These are phyloP conservation scores for Metschnikowia dekortorum DNA, from an alignment of 805 yeast genomes.

Conservation along the genomic window DNA sequence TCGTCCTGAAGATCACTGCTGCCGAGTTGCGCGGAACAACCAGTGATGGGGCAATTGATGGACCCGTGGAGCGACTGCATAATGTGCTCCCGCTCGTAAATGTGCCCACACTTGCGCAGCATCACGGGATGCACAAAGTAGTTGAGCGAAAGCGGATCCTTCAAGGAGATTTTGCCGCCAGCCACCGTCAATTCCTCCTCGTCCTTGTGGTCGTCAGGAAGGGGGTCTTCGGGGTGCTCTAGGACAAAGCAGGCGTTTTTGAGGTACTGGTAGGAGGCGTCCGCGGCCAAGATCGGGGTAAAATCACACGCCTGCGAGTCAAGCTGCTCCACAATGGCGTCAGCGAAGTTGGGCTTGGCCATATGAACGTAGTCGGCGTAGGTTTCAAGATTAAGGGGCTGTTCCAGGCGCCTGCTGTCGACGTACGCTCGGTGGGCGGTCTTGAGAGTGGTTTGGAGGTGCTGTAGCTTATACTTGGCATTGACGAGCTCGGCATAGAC, in stretches of 20 bases:
- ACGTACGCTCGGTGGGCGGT: conserved; percentile 8
- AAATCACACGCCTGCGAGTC: not conserved
- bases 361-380: conserved; percentile 5
- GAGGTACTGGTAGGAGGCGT: conserved; percentile 23
- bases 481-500: conserved; percentile 8
- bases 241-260: conserved; percentile 46
- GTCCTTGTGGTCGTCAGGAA: conserved; percentile 51
- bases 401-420: conserved; percentile 11
- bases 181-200: conserved; percentile 58
- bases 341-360: conserved; percentile 12
- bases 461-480: conserved; percentile 10
- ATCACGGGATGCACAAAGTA: conserved; percentile 51
- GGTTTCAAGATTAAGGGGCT: conserved; percentile 11
- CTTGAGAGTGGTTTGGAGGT: conserved; percentile 9
- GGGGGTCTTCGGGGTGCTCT: conserved; percentile 56
- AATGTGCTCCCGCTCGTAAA: conserved; percentile 51
- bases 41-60: conserved; percentile 55
- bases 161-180: conserved; percentile 67
- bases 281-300: conserved; percentile 5
- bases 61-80: conserved; percentile 22
- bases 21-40: conserved; percentile 41
- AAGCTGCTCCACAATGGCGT: conserved; percentile 6
- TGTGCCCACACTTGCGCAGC: conserved; percentile 57
- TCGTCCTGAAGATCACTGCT: conserved; percentile 42
- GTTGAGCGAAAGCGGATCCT: conserved; percentile 61